These are phyloP conservation scores for Phytopythium mirpurense DNA, from an alignment of 352 stramenopile genomes.

Conservation along the genomic window DNA sequence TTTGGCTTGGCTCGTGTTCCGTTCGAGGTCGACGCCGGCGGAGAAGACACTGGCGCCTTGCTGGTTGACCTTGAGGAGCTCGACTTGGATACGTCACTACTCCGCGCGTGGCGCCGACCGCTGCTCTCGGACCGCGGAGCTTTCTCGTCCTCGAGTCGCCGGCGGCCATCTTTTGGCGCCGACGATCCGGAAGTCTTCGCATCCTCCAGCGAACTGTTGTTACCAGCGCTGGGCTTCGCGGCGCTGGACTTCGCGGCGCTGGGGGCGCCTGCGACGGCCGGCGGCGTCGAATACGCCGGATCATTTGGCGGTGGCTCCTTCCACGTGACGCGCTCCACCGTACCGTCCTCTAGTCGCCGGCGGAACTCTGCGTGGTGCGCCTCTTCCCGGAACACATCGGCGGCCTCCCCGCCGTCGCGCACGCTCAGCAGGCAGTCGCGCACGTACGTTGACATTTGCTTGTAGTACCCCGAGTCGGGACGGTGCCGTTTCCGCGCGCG, in stretches of 20 bases:
- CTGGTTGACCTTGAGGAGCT: slow-evolving; percentile 4
- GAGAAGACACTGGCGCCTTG: not conserved
- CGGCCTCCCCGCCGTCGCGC: slow-evolving; percentile 35
- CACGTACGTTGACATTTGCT: slow-evolving; percentile 83
- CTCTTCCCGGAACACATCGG: slow-evolving; percentile 49
- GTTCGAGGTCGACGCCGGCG: slow-evolving; percentile 2
- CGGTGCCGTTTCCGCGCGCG: slow-evolving; percentile 78
- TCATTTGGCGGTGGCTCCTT: slow-evolving; percentile 52
- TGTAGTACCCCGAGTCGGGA: slow-evolving; percentile 76
- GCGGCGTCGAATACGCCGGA: slow-evolving; percentile 4
- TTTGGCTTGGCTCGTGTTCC: slow-evolving; percentile 2
- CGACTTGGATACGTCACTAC: slow-evolving; percentile 6
- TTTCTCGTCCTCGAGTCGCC: slow-evolving; percentile 10
- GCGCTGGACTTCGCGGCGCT: slow-evolving; percentile 5
- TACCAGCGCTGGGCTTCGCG: slow-evolving; percentile 10
- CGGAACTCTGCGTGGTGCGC: slow-evolving; percentile 61
- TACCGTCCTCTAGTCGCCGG: slow-evolving; percentile 49
- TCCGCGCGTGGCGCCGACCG: slow-evolving; percentile 5
- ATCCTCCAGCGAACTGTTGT: slow-evolving; percentile 9
- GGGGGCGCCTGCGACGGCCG: not conserved
- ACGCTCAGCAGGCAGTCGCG: slow-evolving; percentile 77
- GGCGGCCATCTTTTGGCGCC: slow-evolving; percentile 19
- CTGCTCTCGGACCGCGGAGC: slow-evolving; percentile 4
- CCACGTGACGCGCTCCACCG: slow-evolving; percentile 74
- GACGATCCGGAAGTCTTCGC: slow-evolving; percentile 1